A percentile compares a stretch with the other conserved stretches of the same genome.
Conservation (phyloP, 1,284 basidiomycete species). For the Pascua sp. region DNA sequence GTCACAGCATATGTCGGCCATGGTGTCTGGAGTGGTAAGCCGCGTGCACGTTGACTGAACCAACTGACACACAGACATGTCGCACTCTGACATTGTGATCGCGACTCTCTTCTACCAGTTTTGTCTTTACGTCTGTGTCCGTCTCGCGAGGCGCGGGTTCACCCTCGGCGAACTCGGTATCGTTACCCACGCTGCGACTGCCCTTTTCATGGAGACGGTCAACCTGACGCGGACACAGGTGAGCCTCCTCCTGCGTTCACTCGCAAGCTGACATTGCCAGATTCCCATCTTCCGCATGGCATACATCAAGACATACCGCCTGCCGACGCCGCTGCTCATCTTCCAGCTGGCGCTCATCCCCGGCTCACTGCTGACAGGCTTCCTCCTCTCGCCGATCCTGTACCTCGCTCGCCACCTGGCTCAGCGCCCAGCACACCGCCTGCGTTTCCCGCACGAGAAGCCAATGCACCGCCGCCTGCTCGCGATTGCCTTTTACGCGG, state of each 20-base stretch:
- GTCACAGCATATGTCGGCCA: conserved; percentile 38
- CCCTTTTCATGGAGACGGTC: conserved; percentile 77
- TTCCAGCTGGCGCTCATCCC: conserved; percentile 92
- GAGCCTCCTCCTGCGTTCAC: conserved; percentile 28
- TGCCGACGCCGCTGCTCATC: conserved; percentile 85
- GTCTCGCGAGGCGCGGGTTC: conserved; percentile 86
- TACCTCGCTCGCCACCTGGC: conserved; percentile 90
- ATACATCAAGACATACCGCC: conserved; percentile 86
- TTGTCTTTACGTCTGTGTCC: conserved; percentile 80
- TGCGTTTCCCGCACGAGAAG: conserved; percentile 84
- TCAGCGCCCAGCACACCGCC: conserved; percentile 80
- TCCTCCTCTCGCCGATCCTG: conserved; percentile 89
- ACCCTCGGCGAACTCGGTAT: conserved; percentile 90
- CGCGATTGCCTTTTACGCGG: conserved; percentile 80
- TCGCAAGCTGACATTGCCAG: conserved; percentile 50
- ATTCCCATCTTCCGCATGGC: conserved; percentile 75
- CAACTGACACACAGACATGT: conserved; percentile 59
- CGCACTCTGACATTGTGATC: conserved; percentile 70
- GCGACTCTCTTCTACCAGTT: conserved; percentile 85
- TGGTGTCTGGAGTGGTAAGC: conserved; percentile 45
- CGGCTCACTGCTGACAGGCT: conserved; percentile 85
- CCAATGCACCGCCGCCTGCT: conserved; percentile 76
- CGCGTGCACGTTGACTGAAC: background rate
- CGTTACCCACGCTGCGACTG: conserved; percentile 81
- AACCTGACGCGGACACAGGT: conserved; percentile 77